Conservation (phyloP, 1,139 yeast species). For the Magnusiomyces magnusii region DNA sequence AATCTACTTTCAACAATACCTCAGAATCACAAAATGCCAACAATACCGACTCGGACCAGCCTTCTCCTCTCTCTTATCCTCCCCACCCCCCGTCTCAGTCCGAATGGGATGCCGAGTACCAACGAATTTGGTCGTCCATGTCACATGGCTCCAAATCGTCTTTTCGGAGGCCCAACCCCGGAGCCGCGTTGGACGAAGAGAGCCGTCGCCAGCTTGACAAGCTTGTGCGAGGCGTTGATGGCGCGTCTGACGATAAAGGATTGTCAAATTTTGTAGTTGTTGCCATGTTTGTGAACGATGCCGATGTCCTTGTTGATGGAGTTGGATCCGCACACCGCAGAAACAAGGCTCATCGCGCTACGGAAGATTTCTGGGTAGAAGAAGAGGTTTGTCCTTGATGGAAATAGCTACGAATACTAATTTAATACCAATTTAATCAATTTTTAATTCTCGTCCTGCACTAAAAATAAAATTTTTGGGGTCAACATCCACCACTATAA, state of each 20-base stretch:
- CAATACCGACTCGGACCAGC: neutral
- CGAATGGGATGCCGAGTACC: slow-evolving; percentile 61
- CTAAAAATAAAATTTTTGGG: too few relatives aligned
- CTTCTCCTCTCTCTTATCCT: slow-evolving; percentile 18
- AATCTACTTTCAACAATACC: neutral
- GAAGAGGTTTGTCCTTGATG: slow-evolving; percentile 64
- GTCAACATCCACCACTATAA: too few relatives aligned
- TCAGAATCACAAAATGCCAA: neutral
- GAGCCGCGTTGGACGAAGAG: slow-evolving; percentile 49
- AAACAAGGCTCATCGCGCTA: slow-evolving; percentile 38
- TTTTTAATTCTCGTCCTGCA: too few relatives aligned
- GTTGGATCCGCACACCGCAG: slow-evolving; percentile 16
- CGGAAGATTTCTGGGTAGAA: slow-evolving; percentile 63
- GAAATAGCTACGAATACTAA: too few relatives aligned
- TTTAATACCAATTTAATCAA: neutral
- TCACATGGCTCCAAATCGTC: slow-evolving; percentile 54
- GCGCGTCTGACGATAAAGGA: slow-evolving; percentile 62
- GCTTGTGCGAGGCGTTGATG: slow-evolving; percentile 77
- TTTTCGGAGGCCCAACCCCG: slow-evolving; percentile 69
- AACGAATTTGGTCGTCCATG: slow-evolving; percentile 54
- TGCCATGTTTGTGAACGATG: slow-evolving; percentile 61
- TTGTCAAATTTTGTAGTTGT: slow-evolving; percentile 61
- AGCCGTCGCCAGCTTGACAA: slow-evolving; percentile 55
- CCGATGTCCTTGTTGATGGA: slow-evolving; percentile 56
- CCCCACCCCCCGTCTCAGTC: slow-evolving; percentile 46